phyloP scores from a whole-genome alignment of 768 basidiomycete genomes.

The Suillus decipiens region DNA sequence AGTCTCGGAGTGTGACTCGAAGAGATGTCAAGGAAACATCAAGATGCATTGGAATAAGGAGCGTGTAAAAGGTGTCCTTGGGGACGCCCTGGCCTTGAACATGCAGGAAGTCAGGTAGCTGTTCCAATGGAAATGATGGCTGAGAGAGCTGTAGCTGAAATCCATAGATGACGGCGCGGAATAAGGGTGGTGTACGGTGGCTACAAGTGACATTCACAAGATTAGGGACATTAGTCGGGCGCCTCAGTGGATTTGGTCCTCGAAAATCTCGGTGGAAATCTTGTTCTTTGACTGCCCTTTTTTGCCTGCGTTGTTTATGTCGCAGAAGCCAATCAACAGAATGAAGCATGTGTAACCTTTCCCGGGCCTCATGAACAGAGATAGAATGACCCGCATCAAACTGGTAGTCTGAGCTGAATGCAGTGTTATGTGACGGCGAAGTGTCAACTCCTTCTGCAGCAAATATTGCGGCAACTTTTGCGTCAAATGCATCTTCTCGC shows the following conservation, averaged over 20 bases:
- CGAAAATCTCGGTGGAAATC: constrained; percentile 46
- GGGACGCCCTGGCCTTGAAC: constrained; percentile 72
- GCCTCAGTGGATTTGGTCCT: constrained; percentile 35
- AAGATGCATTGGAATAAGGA: constrained; percentile 83
- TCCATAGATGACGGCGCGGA: constrained; percentile 64
- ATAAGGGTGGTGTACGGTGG: constrained; percentile 58
- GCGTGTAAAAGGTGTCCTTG: constrained; percentile 65
- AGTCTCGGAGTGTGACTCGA: constrained; percentile 74
- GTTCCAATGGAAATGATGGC: constrained; percentile 58
- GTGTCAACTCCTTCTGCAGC: constrained; percentile 39
- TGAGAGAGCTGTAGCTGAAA: constrained; percentile 55
- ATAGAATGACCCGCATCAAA: constrained; percentile 68
- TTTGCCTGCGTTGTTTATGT: constrained; percentile 44
- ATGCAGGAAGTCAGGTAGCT: constrained; percentile 63
- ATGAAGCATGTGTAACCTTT: constrained; percentile 68
- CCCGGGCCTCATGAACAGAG: constrained; percentile 68
- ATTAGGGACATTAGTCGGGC: constrained; percentile 40
- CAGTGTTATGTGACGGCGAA: constrained; percentile 39
- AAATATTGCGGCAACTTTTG: constrained; percentile 71
- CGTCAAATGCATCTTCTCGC: constrained; percentile 78
- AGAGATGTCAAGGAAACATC: constrained; percentile 64
- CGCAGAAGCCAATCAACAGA: constrained; percentile 72
- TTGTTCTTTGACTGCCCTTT: constrained; percentile 53
- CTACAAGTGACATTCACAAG: constrained; percentile 42
- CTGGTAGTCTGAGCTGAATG: constrained; percentile 51